These are phyloP conservation scores for Coemansia sp. DNA, from an alignment of 192 early-diverging fungal genomes.

Conservation along the genomic window DNA sequence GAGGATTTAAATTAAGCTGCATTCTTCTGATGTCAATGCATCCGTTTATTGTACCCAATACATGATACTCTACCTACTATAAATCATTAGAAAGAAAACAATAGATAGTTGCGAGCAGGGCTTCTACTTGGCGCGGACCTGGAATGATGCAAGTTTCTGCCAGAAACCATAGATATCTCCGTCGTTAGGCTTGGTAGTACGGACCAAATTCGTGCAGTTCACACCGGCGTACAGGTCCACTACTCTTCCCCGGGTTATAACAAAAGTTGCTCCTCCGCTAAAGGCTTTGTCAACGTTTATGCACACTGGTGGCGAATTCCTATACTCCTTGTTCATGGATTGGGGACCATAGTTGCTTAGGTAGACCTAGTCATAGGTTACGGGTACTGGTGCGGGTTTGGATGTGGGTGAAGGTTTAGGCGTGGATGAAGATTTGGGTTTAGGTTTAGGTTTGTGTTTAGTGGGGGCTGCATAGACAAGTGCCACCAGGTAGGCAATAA, in stretches of 20 bases:
- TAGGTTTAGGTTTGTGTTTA: no score
- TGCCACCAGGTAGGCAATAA: not conserved
- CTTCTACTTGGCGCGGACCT: not conserved
- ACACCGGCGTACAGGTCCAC: not conserved
- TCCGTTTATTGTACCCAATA: no score
- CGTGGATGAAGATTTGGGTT: no score
- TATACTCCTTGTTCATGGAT: not conserved
- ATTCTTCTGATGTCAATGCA: no score
- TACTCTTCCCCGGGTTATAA: not conserved
- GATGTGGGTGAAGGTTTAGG: no score
- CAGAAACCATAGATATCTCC: no score
- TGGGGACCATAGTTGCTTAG: not conserved
- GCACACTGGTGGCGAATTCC: not conserved
- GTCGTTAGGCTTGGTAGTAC: not conserved
- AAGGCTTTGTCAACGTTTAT: not conserved
- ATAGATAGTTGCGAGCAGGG: no score
- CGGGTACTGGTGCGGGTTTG: not conserved
- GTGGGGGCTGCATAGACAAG: not conserved
- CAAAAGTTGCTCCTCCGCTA: not conserved
- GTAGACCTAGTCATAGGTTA: not conserved
- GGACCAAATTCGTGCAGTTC: not conserved
- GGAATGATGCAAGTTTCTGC: not conserved
- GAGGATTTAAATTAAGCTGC: not conserved
- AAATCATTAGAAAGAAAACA: no score
- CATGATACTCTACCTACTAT: no score